A percentile compares a stretch with the other conserved stretches of the same genome.
phyloP scores from a whole-genome alignment of 345 rosid species.

The Psidium friedrichsthalianum region DNA sequence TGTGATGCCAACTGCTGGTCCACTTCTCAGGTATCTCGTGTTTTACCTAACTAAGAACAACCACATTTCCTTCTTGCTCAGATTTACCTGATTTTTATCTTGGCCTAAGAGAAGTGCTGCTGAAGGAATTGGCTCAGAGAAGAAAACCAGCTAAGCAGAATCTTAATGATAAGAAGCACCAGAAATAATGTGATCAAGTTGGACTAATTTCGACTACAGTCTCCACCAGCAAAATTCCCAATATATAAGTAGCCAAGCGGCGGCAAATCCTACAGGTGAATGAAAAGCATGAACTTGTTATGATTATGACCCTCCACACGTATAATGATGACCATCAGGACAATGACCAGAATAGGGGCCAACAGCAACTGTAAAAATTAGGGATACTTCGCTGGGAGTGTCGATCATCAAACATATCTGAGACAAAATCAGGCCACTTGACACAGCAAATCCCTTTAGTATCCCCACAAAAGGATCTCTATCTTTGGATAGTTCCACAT shows the following conservation, averaged over 20 bases:
- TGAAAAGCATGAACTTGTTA: constrained; percentile 30
- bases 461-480: constrained; percentile 80
- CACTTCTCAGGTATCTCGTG: constrained; percentile 35
- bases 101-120: constrained; percentile 21
- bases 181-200: constrained; percentile 27
- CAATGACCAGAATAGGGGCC: constrained; percentile 54
- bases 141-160: constrained; percentile 33
- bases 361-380: constrained; percentile 63
- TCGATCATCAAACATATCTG: constrained; percentile 56
- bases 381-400: constrained; percentile 44
- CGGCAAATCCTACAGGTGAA: constrained; percentile 46
- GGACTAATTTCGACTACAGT: constrained; percentile 41
- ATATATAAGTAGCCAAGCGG: constrained; percentile 48
- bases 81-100: constrained; percentile 17
- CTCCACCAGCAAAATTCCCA: constrained; percentile 53
- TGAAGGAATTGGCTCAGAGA: constrained; percentile 1
- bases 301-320: constrained; percentile 41
- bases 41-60: constrained; percentile 52
- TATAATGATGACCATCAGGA: constrained; percentile 49
- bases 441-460: constrained; percentile 77
- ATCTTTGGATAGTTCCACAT: constrained; percentile 65
- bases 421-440: constrained; percentile 74
- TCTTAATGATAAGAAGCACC: constrained; percentile 30
- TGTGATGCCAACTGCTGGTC: constrained; percentile 36
- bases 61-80: constrained; percentile 14